Percentiles rank a stretch among this genome's conserved stretches.
These are phyloP conservation scores for Xylaria venustula DNA, from an alignment of 495 filamentous ascomycete species.

Conservation along the genomic window DNA sequence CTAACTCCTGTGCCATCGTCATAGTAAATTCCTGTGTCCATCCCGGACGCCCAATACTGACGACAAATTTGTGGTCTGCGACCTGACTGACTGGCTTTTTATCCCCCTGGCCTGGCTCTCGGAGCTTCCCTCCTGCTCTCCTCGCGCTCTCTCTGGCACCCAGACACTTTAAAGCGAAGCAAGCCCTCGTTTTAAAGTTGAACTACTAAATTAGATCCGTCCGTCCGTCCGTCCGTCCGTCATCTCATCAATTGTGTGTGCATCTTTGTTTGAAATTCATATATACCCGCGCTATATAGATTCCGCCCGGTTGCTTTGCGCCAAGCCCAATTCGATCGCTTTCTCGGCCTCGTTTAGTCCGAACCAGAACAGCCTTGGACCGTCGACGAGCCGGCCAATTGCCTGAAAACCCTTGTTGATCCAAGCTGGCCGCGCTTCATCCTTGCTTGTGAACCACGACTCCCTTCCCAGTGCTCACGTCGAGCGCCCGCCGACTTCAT, in stretches of 20 bases:
- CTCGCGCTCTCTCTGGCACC: too few species aligned
- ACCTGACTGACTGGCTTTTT: background rate
- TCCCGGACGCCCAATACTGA: background rate
- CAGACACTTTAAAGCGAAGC: background rate
- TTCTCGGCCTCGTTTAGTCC: slow-evolving; percentile 12
- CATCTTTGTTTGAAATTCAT: too few species aligned
- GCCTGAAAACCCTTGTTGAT: background rate
- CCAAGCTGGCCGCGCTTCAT: background rate
- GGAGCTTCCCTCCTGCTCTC: background rate
- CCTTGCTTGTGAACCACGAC: background rate
- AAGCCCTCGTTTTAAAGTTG: background rate
- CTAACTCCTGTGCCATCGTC: background rate
- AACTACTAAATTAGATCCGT: too few species aligned
- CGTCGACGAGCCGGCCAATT: background rate
- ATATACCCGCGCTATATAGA: too few species aligned
- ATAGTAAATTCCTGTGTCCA: background rate
- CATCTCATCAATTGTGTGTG: background rate
- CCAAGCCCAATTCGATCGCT: background rate
- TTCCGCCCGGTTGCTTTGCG: too few species aligned
- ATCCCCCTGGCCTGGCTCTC: background rate
- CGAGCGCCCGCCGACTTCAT: slow-evolving; percentile 14
- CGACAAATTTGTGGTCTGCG: too few species aligned
- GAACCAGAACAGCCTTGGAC: slow-evolving; percentile 2
- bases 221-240: too few species aligned
- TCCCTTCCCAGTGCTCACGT: background rate